Evolutionary conservation across 306 rosid genomes (phyloP).

Genomic region (Sechiopsis laciniata): DNA sequence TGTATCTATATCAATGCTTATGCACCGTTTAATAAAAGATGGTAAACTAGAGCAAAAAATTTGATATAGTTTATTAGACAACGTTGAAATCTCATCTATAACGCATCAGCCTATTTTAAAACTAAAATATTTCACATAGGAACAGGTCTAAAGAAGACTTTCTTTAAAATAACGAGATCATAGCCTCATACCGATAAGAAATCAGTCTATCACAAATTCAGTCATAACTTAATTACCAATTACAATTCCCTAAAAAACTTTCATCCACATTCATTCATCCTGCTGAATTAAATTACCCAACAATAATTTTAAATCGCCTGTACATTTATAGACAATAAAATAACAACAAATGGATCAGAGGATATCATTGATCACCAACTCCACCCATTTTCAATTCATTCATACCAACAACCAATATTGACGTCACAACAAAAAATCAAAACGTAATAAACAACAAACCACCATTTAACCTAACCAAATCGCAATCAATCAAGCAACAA

Average conservation of each 20-base stretch:
- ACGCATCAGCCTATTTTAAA: neutral
- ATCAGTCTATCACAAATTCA: neutral
- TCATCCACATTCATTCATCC: no score
- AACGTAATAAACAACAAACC: neutral
- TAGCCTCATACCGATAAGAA: neutral
- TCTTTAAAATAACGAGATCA: neutral
- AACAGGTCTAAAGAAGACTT: neutral
- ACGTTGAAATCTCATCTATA: neutral
- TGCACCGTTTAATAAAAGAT: neutral
- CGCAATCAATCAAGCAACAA: neutral
- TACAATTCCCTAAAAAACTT: neutral
- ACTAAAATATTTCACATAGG: slow-evolving; percentile 1
- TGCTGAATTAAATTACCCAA: neutral
- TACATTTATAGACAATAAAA: neutral
- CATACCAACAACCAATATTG: neutral
- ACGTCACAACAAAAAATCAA: neutral
- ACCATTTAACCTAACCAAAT: neutral
- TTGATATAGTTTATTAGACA: neutral
- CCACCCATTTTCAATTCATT: neutral
- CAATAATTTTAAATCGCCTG: neutral
- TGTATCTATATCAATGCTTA: neutral
- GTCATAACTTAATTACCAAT: neutral
- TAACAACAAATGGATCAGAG: slow-evolving; percentile 1
- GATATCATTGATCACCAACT: slow-evolving; percentile 9
- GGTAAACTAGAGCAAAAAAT: neutral